These are phyloP conservation scores for Arachnopeziza araneosa DNA, from an alignment of 2,329 filamentous ascomycete genomes.

Conservation along the genomic window DNA sequence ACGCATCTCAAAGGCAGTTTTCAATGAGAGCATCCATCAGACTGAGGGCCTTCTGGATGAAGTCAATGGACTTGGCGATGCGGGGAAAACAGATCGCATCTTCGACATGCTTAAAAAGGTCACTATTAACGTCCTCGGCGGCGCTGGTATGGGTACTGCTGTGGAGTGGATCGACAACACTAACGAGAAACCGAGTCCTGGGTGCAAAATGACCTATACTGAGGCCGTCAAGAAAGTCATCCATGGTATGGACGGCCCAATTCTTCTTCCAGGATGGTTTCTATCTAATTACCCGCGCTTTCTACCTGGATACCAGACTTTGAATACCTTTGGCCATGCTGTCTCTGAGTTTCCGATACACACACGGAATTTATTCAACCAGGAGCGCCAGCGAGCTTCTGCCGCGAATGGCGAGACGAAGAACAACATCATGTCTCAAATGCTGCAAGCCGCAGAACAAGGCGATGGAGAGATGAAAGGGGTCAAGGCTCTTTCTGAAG, in stretches of 20 bases:
- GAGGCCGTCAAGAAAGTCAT: constrained; percentile 10
- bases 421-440: constrained; percentile 9
- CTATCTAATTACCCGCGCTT: constrained; percentile 10
- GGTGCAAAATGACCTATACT: constrained; percentile 12
- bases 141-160: constrained; percentile 40
- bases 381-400: constrained; percentile 4
- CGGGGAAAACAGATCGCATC: constrained; percentile 17
- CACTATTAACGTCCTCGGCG: constrained; percentile 45
- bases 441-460: constrained; percentile 7
- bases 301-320: constrained; percentile 6
- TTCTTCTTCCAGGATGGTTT: constrained; percentile 11
- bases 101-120: constrained; percentile 42
- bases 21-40: constrained; percentile 32
- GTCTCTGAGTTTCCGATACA: constrained; percentile 8
- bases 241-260: constrained; percentile 5
- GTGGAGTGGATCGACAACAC: constrained; percentile 8
- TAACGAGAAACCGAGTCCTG: constrained; percentile 17
- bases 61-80: constrained; percentile 9
- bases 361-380: constrained; percentile 1
- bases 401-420: constrained; percentile 4
- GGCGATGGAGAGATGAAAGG: constrained; percentile 3
- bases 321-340: constrained; percentile 3
- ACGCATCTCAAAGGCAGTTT: constrained; percentile 34
- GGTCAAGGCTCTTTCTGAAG: constrained; percentile 4
- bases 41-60: constrained; percentile 27